phyloP scores from a whole-genome alignment of 2,329 filamentous ascomycete species.

The Rasamsonia emersonii region DNA sequence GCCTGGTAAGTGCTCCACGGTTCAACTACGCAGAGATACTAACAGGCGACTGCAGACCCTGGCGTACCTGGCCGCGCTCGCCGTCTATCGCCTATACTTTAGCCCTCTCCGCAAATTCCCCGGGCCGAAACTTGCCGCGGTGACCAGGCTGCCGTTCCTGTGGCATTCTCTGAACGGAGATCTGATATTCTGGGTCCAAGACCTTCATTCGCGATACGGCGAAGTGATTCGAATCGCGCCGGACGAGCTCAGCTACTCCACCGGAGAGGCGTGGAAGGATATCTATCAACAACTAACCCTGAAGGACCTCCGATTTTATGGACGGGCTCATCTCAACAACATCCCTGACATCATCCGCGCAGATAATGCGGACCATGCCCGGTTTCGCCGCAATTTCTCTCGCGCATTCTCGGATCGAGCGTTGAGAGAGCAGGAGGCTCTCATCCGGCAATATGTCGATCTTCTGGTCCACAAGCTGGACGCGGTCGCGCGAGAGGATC shows the following conservation, averaged over 20 bases:
- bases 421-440: not conserved
- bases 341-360: too few relatives aligned
- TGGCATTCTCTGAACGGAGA: constrained; percentile 4
- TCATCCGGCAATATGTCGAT: not conserved
- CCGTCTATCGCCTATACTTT: constrained; percentile 21
- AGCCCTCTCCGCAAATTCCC: constrained; percentile 23
- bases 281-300: too few relatives aligned
- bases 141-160: constrained; percentile 9
- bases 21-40: too few relatives aligned
- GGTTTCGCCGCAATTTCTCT: not conserved
- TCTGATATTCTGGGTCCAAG: constrained; percentile 5
- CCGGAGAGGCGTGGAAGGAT: constrained; percentile 6
- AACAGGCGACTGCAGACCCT: too few relatives aligned
- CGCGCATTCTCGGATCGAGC: not conserved
- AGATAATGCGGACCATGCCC: too few relatives aligned
- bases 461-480: not conserved
- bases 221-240: constrained; percentile 6
- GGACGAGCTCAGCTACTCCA: constrained; percentile 3
- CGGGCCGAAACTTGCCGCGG: constrained; percentile 18
- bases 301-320: too few relatives aligned
- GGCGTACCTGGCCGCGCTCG: constrained; percentile 5
- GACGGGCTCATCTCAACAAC: too few relatives aligned
- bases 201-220: constrained; percentile 6
- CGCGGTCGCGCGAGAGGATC: too few relatives aligned
- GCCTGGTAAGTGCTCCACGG: too few relatives aligned